Base-by-base conservation (phyloP, 1,284 basidiomycete genomes). In the Fomitiporia mediterranea region DNA sequence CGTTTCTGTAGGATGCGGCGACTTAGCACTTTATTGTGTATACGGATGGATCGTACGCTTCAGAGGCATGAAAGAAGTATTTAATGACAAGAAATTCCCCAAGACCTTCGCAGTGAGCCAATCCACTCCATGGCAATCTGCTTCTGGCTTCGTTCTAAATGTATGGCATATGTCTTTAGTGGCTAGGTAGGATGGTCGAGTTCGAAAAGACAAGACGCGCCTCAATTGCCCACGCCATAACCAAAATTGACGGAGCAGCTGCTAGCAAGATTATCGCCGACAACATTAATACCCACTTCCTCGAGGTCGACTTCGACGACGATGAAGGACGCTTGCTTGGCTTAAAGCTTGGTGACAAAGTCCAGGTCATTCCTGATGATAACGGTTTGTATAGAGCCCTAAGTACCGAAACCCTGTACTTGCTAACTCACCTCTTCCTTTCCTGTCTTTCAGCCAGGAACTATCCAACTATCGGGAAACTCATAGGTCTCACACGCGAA, bases 1-100 rank as follows among this genome's bases (percentile, higher is more conserved):
- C 0, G 73, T 74, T 51, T 55, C 66, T 0, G 79, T 80, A 3
- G 72, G 78, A 43, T 66, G 81, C 8, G 78, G 74, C 6, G 81
- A 84, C 61, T 62, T 83, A 15, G 73, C 76, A 2, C 68, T 77
- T 4, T 73, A 82, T 58, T 78, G 78, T 58, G 61, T 78, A 3
- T 68, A 76, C 53, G 64, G 65, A 3, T 83, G 81, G 80, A 63
- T 74, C 17, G 65, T 68, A 27, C 51, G 63, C 1, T 72, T 79
- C 64, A 66, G 61, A 25, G 67, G 58, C 3, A 51, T 68, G 38
- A 64, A 70, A 23, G 67, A 72, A 39, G 64, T 81, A 15, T 73
- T 78, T 51, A 71, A 77, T 50, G 58, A 62, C 6, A 54, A 60
- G 7, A 65, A 63, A n/a, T 75, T 77, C 61, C 77, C 80, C 9